A percentile compares a stretch with the other conserved stretches of the same genome.
Conservation (phyloP, 2,329 filamentous ascomycete species). For the Aaosphaeria pasadenensis region DNA sequence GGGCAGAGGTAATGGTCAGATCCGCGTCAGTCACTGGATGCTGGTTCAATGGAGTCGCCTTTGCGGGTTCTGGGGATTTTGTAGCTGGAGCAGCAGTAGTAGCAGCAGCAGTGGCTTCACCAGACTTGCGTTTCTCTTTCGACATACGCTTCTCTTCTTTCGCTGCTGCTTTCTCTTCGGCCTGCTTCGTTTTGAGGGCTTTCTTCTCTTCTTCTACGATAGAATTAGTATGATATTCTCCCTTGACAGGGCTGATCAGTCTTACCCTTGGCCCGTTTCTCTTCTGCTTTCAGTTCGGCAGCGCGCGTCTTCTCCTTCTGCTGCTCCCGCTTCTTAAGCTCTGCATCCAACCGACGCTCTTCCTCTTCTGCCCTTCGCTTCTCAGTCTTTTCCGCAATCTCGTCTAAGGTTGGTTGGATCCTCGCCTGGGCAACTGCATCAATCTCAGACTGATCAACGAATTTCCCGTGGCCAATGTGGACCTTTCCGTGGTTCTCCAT, state of each 20-base stretch:
- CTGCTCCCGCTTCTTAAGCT: conserved; percentile 61
- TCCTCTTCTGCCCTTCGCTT: conserved; percentile 65
- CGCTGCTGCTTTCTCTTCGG: conserved; percentile 46
- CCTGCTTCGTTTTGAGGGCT: conserved; percentile 46
- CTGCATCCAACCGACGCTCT: conserved; percentile 60
- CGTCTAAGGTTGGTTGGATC: conserved; percentile 79
- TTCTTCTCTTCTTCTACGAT: conserved; percentile 54
- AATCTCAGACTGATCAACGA: conserved; percentile 73
- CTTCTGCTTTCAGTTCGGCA: conserved; percentile 45
- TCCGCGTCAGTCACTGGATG: too few relatives aligned
- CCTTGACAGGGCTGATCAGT: background rate
- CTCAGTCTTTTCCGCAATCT: conserved; percentile 78
- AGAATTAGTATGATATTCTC: conserved; percentile 1
- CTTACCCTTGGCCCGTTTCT: conserved; percentile 57
- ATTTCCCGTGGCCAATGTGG: conserved; percentile 77
- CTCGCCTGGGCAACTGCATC: conserved; percentile 74
- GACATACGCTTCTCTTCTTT: conserved; percentile 55
- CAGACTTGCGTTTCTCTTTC: background rate
- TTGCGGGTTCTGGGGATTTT: background rate
- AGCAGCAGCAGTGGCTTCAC: conserved; percentile 5
- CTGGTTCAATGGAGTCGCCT: too few relatives aligned
- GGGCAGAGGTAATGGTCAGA: too few relatives aligned
- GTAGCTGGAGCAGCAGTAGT: background rate
- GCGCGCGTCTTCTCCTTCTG: conserved; percentile 53
- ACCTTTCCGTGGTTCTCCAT: conserved; percentile 56